Evolutionary conservation across 1,284 basidiomycete genomes (phyloP), one percentile per base, ranked within the genome.

Genomic region (Thelephora terrestris): DNA sequence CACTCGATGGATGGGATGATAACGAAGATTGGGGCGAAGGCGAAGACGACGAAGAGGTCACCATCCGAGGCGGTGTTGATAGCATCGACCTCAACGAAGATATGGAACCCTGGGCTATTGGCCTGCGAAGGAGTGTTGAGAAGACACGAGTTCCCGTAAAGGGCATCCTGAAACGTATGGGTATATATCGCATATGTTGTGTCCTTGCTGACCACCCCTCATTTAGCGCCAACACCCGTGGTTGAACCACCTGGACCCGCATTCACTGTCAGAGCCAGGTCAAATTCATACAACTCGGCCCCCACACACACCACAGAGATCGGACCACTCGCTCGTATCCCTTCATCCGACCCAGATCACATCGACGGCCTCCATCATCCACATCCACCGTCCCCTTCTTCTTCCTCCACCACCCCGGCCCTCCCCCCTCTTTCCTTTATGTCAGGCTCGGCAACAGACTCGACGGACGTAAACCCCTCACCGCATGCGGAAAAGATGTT

Each of bases 81-180:
- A 62, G 63, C 43, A 57, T 69, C 20, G 71, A 63, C 49, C 54
- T 71, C n/a, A 73, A 76, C 27, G 69, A 68, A 43, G 83, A 83
- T 56, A 85, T 74, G 62, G 74, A 70, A 62, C 71, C 80, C 45
- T 91, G 81, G 85, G 85, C 77, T 47, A 74, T 74, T 53, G 81
- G 85, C 60, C 68, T 81, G 50, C 78, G 79, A 54, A 71, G 76
- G 58, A 87, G 75, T 64, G 66, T 76, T 46, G 90, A 84, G 68
- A 71, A 69, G 65, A 73, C 70, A 54, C 75, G 70, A 61, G 67
- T 64, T 56, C 91, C 94, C 6, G 71, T 80, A 40, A 89, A 79
- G 65, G 87, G 93, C 34, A 97, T 98, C 55, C 69, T 98, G 54
- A 97, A 96, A 75, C 71, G 92, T 92, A 60, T 60, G 84, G 76